A percentile compares a stretch with the other conserved stretches of the same genome.
Evolutionary conservation across 805 yeast species (phyloP).

Genomic region (Candida ovalis): DNA sequence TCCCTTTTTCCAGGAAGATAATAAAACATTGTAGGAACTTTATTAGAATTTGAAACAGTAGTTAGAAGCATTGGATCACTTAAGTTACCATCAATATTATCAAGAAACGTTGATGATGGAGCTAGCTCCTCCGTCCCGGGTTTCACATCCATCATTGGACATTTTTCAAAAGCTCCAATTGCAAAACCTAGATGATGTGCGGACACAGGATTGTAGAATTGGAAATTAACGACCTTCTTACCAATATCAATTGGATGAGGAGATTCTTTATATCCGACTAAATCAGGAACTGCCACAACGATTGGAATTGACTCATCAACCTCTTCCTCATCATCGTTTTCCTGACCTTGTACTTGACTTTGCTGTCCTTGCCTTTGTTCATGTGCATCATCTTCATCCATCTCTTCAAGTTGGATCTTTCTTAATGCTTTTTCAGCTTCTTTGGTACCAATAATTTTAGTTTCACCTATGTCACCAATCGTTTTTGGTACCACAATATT

Average conservation of each 20-base stretch:
- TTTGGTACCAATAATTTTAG: constrained; percentile 39
- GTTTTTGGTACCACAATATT: constrained; percentile 84
- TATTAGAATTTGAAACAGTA: constrained; percentile 23
- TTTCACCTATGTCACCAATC: constrained; percentile 61
- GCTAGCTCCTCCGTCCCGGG: constrained; percentile 25
- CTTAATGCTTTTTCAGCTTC: constrained; percentile 30
- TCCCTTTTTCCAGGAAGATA: constrained; percentile 56
- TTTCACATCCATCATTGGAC: constrained; percentile 47
- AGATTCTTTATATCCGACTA: constrained; percentile 57
- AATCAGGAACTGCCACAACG: constrained; percentile 67
- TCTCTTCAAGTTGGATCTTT: constrained; percentile 25
- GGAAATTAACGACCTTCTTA: constrained; percentile 72
- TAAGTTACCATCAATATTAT: constrained; percentile 29
- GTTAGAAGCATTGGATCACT: constrained; percentile 22
- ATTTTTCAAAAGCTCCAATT: constrained; percentile 77
- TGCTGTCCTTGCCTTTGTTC: constrained; percentile 12
- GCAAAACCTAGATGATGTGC: constrained; percentile 97
- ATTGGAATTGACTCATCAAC: constrained; percentile 47
- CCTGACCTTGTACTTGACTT: constrained; percentile 27
- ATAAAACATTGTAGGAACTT: constrained; percentile 59
- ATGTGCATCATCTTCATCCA: constrained; percentile 35
- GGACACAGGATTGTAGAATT: constrained; percentile 80
- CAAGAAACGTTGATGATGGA: constrained; percentile 27
- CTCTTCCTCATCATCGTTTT: constrained; percentile 44
- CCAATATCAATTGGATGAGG: constrained; percentile 74